Percentiles rank a stretch among this genome's conserved stretches.
Evolutionary conservation across 352 stramenopile genomes (phyloP).

Genomic region (Phytophthora meadii): DNA sequence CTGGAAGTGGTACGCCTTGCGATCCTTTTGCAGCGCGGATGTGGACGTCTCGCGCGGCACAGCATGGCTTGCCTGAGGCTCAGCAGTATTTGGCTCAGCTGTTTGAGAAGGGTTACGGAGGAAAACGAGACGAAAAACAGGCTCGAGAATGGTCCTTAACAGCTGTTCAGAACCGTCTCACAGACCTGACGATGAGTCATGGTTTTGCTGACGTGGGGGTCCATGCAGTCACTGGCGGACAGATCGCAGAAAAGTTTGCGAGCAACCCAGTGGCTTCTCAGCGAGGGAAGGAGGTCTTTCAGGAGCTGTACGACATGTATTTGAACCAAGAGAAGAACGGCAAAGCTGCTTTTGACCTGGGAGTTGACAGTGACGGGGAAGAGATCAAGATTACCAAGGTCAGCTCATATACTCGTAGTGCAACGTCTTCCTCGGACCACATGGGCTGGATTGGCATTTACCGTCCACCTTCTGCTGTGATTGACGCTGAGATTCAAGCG

Average conservation of each 20-base stretch:
- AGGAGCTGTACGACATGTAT: slow-evolving; percentile 33
- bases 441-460: slow-evolving; percentile 23
- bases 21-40: slow-evolving; percentile 37
- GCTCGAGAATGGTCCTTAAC: slow-evolving; percentile 30
- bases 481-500: slow-evolving; percentile 34
- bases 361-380: slow-evolving; percentile 8
- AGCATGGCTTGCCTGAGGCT: slow-evolving; percentile 39
- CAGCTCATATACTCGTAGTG: slow-evolving; percentile 17
- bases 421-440: slow-evolving; percentile 19
- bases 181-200: slow-evolving; percentile 19
- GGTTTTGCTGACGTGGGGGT: slow-evolving; percentile 25
- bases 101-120: slow-evolving; percentile 35
- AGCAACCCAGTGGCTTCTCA: slow-evolving; percentile 10
- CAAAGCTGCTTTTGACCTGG: neutral
- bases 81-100: slow-evolving; percentile 38
- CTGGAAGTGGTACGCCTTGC: slow-evolving; percentile 29
- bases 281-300: slow-evolving; percentile 27
- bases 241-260: slow-evolving; percentile 18
- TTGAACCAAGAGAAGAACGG: slow-evolving; percentile 20
- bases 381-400: slow-evolving; percentile 17
- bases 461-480: slow-evolving; percentile 31
- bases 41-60: slow-evolving; percentile 46
- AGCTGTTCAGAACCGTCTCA: slow-evolving; percentile 27
- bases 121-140: slow-evolving; percentile 26
- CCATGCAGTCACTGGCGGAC: slow-evolving; percentile 1